Conservation (phyloP, 2,329 filamentous ascomycete genomes). For the Clarireedia hainanense region DNA sequence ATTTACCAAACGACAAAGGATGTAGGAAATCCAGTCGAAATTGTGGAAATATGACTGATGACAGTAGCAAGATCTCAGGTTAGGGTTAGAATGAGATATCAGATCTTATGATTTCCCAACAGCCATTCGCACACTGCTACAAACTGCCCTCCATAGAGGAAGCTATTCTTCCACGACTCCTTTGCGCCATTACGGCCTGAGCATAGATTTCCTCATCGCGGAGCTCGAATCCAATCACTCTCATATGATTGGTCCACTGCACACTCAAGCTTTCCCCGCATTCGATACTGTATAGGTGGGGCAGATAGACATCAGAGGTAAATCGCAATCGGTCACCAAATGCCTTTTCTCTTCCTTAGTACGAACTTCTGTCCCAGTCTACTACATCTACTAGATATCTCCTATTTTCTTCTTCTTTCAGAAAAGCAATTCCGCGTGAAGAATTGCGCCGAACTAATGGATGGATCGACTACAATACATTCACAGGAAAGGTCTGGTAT, state of each 20-base stretch:
- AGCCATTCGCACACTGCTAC: no score
- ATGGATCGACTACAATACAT: no score
- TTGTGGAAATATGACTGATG: conserved; percentile 24
- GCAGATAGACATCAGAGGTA: background rate
- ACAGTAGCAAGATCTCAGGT: background rate
- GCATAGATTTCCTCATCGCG: no score
- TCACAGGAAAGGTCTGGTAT: no score
- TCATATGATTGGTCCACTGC: background rate
- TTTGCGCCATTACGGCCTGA: no score
- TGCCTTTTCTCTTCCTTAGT: background rate
- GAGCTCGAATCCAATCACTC: background rate
- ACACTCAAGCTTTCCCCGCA: conserved; percentile 1
- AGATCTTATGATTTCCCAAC: background rate
- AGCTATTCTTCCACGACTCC: no score
- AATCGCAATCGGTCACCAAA: background rate
- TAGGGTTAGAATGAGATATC: background rate
- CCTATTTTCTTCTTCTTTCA: no score
- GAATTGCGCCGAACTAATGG: no score
- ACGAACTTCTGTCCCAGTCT: no score
- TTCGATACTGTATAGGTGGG: background rate
- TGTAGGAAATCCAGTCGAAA: conserved; percentile 35
- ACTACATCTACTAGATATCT: no score
- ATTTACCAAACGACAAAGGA: conserved; percentile 40
- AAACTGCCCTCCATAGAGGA: no score
- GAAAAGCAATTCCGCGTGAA: no score